Evolutionary conservation across 1,284 basidiomycete species (phyloP).

Genomic region (Xanthoconium separans): DNA sequence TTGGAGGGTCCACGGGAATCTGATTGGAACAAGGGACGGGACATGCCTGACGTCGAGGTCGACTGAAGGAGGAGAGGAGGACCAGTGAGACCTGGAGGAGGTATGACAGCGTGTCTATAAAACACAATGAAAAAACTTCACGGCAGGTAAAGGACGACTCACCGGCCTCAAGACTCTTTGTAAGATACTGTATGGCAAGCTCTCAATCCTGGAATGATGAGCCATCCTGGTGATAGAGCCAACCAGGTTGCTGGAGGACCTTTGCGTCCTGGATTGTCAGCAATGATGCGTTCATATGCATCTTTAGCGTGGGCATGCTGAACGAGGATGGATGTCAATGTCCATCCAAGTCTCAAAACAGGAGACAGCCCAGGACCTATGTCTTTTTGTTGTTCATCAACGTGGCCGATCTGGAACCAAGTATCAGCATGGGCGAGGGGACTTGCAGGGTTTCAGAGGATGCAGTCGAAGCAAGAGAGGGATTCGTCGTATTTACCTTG

Average conservation of each 20-base stretch:
- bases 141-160: conserved; percentile 28
- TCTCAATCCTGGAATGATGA: conserved; percentile 96
- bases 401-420: conserved; percentile 99
- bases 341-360: background rate
- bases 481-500: conserved; percentile 90
- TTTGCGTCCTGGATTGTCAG: conserved; percentile 94
- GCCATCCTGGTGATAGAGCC: conserved; percentile 95
- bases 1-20: conserved; percentile 59
- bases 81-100: conserved; percentile 61
- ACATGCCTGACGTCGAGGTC: conserved; percentile 33
- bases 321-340: conserved; percentile 3
- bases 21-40: conserved; percentile 58
- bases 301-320: conserved; percentile 90
- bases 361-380: conserved; percentile 53
- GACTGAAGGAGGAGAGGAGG: conserved; percentile 62
- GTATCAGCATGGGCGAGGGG: conserved; percentile 97
- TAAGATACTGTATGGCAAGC: conserved; percentile 89
- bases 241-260: conserved; percentile 96
- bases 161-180: conserved; percentile 93
- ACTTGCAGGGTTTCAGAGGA: conserved; percentile 91
- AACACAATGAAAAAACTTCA: conserved; percentile 5
- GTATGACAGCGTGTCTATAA: conserved; percentile 68
- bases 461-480: conserved; percentile 92
- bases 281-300: conserved; percentile 95
- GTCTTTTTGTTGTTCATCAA: conserved; percentile 95